A percentile compares a stretch with the other conserved stretches of the same genome.
Conservation (phyloP, 2,329 filamentous ascomycete species). For the Epichloe glyceriae region DNA sequence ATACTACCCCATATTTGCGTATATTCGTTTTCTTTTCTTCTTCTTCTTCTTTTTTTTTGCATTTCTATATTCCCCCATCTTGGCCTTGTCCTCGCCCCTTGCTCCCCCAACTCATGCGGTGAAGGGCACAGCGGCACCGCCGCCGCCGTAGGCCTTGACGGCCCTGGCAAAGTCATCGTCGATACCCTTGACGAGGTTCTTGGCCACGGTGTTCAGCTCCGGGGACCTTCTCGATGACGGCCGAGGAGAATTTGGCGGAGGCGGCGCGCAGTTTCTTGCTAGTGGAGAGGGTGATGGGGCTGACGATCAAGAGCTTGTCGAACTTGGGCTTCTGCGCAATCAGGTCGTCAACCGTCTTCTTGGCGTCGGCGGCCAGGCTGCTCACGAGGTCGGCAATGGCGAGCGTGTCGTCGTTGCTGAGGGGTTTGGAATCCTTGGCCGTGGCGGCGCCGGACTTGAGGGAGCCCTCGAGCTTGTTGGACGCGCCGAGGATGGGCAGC, state of each 20-base stretch:
- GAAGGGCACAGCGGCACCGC: not conserved
- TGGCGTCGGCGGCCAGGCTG: constrained; percentile 23
- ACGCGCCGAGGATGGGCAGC: constrained; percentile 26
- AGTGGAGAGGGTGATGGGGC: constrained; percentile 28
- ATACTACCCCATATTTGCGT: too few species aligned
- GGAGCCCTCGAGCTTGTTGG: constrained; percentile 23
- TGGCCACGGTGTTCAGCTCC: constrained; percentile 18
- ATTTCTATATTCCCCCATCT: too few species aligned
- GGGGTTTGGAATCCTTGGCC: constrained; percentile 23
- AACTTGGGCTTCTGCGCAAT: constrained; percentile 29
- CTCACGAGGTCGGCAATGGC: constrained; percentile 23
- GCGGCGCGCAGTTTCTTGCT: constrained; percentile 26
- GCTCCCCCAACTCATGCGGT: not conserved
- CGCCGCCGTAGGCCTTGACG: constrained; percentile 18
- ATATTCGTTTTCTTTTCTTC: too few species aligned
- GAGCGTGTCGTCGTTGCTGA: constrained; percentile 25
- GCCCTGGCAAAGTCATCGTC: constrained; percentile 24
- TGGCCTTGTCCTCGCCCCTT: too few species aligned
- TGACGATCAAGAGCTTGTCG: constrained; percentile 27
- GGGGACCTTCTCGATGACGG: constrained; percentile 28
- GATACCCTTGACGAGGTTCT: constrained; percentile 23
- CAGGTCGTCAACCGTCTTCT: constrained; percentile 23
- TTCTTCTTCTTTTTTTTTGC: not conserved
- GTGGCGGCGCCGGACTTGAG: constrained; percentile 26
- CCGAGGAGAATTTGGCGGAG: constrained; percentile 23